Evolutionary conservation across 345 rosid species (phyloP), one percentile per base, ranked within the genome.

Genomic region (Syzygium grande): DNA sequence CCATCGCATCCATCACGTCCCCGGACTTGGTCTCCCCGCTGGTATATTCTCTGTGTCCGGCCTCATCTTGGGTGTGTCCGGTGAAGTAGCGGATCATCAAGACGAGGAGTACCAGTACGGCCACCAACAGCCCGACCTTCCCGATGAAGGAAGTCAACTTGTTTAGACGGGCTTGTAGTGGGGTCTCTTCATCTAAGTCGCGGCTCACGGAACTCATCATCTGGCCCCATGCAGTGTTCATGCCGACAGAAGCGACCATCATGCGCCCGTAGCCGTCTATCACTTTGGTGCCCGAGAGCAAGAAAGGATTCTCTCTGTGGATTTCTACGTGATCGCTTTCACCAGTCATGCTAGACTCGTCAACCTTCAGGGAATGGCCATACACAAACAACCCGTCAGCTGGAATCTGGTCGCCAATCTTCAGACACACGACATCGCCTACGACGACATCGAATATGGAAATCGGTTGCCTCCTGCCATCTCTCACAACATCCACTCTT

Each of bases 181-280:
- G 98, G 11, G 99, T 95, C 78, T 92, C 92, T 84, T 97, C 97
- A 29, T 87, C 80, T 0, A 89, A 89, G 87, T 94, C 94, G 0
- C 87, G 87, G 11, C 90, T 91, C 61, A 95, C 93, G 0, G 93
- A 92, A 89, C 97, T 93, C 98, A 95, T 94, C 95, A 94, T 92
- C 88, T 94, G 90, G 2, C 97, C 99, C 98, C 98, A 95, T 12
- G 90, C 90, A 1, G 98, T 96, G 89, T 92, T 94, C 95, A 85
- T 92, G 0, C 98, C 99, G 0, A 96, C 98, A 1, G 95, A 92
- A 15, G 97, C 92, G 2, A 94, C 95, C 27, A 92, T 68, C 98
- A 97, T 97, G 30, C 87, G 86, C 2, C 92, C 98, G 1, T 92
- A 91, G 46, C 97, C 98, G 4, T 93, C 93, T 23, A 89, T 92